phyloP scores from a whole-genome alignment of 1,284 basidiomycete species.

The Trichosporon inkin region DNA sequence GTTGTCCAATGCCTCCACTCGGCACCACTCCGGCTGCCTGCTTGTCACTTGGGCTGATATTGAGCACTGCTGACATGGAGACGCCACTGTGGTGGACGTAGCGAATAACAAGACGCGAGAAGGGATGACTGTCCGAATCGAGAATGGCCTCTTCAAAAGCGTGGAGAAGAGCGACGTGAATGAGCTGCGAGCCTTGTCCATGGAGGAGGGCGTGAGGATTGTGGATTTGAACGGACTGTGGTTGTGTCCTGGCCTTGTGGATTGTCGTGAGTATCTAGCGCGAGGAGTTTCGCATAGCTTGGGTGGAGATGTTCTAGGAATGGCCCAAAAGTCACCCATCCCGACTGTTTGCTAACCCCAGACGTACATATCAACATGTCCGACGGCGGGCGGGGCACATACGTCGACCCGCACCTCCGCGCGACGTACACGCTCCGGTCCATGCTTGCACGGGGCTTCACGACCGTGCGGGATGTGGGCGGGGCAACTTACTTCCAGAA shows the following conservation, averaged over 20 bases:
- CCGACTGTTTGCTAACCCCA: constrained; percentile 10
- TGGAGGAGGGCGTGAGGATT: not conserved
- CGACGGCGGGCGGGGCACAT: constrained; percentile 18
- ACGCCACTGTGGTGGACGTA: constrained; percentile 26
- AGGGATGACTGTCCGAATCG: constrained; percentile 17
- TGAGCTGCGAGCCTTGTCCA: not conserved
- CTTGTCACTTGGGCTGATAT: too few species aligned
- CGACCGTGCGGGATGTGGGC: constrained; percentile 53
- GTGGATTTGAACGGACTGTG: constrained; percentile 22
- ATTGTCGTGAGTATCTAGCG: constrained; percentile 22
- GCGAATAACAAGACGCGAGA: constrained; percentile 15
- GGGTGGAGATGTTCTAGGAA: not conserved
- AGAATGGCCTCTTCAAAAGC: constrained; percentile 17
- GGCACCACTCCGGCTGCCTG: too few species aligned
- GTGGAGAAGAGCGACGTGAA: not conserved
- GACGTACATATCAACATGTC: constrained; percentile 29
- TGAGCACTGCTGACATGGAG: constrained; percentile 10
- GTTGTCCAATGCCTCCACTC: not conserved
- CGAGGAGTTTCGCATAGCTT: too few species aligned
- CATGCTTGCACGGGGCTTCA: constrained; percentile 55
- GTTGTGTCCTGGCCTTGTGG: constrained; percentile 25
- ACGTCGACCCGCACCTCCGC: constrained; percentile 26
- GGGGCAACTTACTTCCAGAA: constrained; percentile 23
- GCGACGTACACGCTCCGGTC: constrained; percentile 47
- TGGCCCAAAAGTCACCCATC: not conserved